phyloP scores from a whole-genome alignment of 2,329 filamentous ascomycete species.

The Fusarium longipes region DNA sequence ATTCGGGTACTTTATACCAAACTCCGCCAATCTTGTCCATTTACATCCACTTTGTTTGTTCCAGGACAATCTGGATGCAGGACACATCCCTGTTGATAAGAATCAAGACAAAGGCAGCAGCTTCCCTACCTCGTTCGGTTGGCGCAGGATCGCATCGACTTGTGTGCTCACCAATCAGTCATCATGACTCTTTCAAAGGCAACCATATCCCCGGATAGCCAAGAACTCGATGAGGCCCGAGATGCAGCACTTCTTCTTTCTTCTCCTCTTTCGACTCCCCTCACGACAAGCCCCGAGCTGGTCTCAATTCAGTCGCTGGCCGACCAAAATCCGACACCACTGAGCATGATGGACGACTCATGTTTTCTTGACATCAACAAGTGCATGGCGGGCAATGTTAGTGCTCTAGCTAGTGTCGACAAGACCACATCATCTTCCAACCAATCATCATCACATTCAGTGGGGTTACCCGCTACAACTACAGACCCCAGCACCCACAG shows the following conservation, averaged over 20 bases:
- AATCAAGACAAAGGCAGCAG: conserved; percentile 33
- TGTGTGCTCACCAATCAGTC: conserved; percentile 20
- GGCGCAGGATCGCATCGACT: conserved; percentile 33
- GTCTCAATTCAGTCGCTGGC: conserved; percentile 46
- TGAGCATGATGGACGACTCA: conserved; percentile 48
- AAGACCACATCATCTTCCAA: conserved; percentile 21
- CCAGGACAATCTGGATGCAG: conserved; percentile 15
- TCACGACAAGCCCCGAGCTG: conserved; percentile 46
- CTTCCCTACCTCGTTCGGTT: conserved; percentile 27
- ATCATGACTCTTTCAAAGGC: conserved; percentile 35
- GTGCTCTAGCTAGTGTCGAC: conserved; percentile 31
- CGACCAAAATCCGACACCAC: conserved; percentile 46
- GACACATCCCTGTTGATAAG: conserved; percentile 27
- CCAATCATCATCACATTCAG: conserved; percentile 33
- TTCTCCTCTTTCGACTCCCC: conserved; percentile 42
- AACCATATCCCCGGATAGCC: conserved; percentile 13
- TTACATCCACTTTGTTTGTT: conserved; percentile 29
- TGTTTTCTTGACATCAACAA: conserved; percentile 29
- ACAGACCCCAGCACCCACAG: conserved; percentile 22
- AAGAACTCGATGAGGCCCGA: conserved; percentile 38
- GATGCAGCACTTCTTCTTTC: conserved; percentile 37
- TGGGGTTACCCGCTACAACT: conserved; percentile 27
- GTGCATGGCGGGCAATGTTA: conserved; percentile 27
- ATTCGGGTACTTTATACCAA: conserved; percentile 12
- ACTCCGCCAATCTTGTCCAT: conserved; percentile 15